These are phyloP conservation scores for Rubia peregrina DNA, from an alignment of 305 asterid genomes.

Conservation along the genomic window DNA sequence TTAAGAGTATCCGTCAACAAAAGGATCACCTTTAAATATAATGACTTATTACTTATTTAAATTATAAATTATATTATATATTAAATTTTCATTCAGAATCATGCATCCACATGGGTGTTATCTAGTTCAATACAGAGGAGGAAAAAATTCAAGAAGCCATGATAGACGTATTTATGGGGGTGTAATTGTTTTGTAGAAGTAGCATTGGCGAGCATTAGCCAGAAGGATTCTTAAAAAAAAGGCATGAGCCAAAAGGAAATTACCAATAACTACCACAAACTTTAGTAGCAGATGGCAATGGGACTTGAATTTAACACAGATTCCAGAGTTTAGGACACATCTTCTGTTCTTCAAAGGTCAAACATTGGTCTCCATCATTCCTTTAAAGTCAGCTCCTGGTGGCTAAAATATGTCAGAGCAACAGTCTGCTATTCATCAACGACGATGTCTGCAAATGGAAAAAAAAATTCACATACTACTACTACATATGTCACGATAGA, in stretches of 20 bases:
- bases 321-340: background rate
- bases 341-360: background rate
- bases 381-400: background rate
- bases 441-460: background rate
- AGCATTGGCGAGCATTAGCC: background rate
- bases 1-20: too few species aligned
- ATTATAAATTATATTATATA: too few species aligned
- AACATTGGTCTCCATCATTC: background rate
- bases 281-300: background rate
- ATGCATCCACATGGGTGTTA: too few species aligned
- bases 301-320: background rate
- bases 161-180: too few species aligned
- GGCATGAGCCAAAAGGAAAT: background rate
- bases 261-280: background rate
- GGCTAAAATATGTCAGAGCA: constrained; percentile 4
- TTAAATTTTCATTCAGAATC: too few species aligned
- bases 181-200: too few species aligned
- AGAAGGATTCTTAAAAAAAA: too few species aligned
- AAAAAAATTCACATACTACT: too few species aligned
- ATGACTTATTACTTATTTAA: too few species aligned
- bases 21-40: too few species aligned
- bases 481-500: background rate
- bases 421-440: background rate
- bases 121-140: too few species aligned
- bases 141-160: too few species aligned